Evolutionary conservation across 139 green algal species (phyloP), one percentile per base, ranked within the genome.

Genomic region (Micractinium sp.): DNA sequence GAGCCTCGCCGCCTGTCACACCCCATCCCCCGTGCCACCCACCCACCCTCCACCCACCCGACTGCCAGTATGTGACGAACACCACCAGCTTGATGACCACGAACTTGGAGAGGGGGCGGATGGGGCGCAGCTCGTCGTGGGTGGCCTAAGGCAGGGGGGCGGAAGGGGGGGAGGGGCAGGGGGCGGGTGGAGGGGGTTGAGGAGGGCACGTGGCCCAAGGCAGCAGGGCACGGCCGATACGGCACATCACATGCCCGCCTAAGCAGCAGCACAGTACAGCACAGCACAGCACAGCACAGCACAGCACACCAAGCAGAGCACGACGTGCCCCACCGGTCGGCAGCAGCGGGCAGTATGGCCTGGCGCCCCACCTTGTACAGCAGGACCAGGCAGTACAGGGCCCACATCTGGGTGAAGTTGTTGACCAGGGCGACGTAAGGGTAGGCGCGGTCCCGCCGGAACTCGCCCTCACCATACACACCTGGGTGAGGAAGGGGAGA

Each of bases 11-110:
- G n/a, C n/a, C n/a, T n/a, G n/a, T n/a, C n/a, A n/a, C 47, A 16
- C 47, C 47, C 47, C 5, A 56, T 56, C 7, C 47, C 47, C 47
- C 5, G 9, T 9, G 9, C 47, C 47, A 9, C 47, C 47, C 47
- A 56, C 47, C 47, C 47, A 56, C 74, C 74, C 1, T 31, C 27
- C 25, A 7, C 82, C 53, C 67, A 87, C 83, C 90, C 41, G 88
- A 91, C 86, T 99, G 98, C 97, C 97, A 99, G 91, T 98, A 99
- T 3, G 96, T 96, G 53, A 99, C 91, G 90, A 99, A 99, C 25
- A 99, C 95, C 20, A 99, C 94, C 1, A 95, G 93, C 91, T 99
- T 99, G 89, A 99, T 98, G 76, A 93, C 95, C 38, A 98, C 71
- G 91, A 99, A 99, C 92, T 99, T 99, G 88, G 94, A 92, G 31